A percentile compares a stretch with the other conserved stretches of the same genome.
Conservation (phyloP, 208 protist genomes). For the Plasmodiophora brassicae region DNA sequence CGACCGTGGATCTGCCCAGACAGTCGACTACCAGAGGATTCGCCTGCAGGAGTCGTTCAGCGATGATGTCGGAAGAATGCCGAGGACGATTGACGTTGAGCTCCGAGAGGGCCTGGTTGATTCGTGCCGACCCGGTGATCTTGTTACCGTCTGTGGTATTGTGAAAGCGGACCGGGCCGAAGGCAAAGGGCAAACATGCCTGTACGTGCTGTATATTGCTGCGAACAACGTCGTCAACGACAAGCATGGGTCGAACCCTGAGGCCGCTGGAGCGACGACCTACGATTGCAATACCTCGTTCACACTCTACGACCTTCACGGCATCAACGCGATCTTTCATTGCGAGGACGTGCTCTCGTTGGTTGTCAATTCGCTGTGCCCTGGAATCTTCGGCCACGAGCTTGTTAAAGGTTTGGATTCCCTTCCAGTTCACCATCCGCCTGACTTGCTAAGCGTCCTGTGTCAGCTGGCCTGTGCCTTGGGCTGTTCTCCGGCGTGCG, state of each 20-base stretch:
- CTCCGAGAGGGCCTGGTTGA: constrained; percentile 72
- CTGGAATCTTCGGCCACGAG: constrained; percentile 82
- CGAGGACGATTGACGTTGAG: constrained; percentile 74
- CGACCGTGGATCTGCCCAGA: constrained; percentile 43
- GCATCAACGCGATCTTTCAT: constrained; percentile 62
- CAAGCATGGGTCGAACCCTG: constrained; percentile 38
- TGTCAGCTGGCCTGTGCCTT: neutral
- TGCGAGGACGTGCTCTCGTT: constrained; percentile 70
- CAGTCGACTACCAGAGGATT: constrained; percentile 72
- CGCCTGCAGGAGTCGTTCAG: constrained; percentile 71
- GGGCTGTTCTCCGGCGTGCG: constrained; percentile 86
- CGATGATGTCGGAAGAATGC: constrained; percentile 67
- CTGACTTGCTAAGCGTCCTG: neutral
- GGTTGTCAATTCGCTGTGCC: constrained; percentile 79
- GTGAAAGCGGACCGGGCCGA: constrained; percentile 60
- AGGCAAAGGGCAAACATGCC: constrained; percentile 35
- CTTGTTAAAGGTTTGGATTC: constrained; percentile 63
- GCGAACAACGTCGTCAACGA: constrained; percentile 59
- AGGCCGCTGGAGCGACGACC: neutral
- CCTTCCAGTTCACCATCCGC: neutral
- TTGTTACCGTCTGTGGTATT: constrained; percentile 66
- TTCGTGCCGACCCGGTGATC: constrained; percentile 71
- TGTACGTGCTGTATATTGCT: constrained; percentile 65
- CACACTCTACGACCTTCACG: constrained; percentile 53
- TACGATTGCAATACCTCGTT: constrained; percentile 34